Percentiles rank a stretch among this genome's conserved stretches.
phyloP scores from a whole-genome alignment of 83 land plant species.

The Picea abies region DNA sequence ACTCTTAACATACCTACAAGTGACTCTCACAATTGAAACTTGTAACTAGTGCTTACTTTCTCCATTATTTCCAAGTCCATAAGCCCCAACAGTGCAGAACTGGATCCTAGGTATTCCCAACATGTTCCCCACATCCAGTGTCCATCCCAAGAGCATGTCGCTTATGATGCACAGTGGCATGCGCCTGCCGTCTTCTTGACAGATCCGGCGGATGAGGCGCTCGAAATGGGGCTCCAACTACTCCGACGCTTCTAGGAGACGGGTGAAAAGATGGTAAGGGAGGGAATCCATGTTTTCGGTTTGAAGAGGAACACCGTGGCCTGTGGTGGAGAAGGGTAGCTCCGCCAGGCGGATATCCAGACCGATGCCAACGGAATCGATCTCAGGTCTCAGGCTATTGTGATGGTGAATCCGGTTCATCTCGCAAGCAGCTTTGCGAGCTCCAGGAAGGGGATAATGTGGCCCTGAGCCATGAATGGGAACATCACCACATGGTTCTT shows the following conservation, averaged over 20 bases:
- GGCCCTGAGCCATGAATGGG: conserved; percentile 45
- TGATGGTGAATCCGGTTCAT: conserved; percentile 17
- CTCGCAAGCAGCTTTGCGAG: conserved; percentile 21
- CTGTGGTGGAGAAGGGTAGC: conserved; percentile 20
- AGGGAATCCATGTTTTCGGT: conserved; percentile 22
- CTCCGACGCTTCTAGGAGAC: not conserved
- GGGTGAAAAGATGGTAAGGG: not conserved
- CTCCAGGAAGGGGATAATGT: conserved; percentile 36
- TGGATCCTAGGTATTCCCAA: conserved; percentile 24
- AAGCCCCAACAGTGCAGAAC: conserved; percentile 16
- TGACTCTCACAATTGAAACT: too few species aligned
- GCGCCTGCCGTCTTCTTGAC: not conserved
- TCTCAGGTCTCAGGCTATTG: conserved; percentile 19
- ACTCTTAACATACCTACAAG: too few species aligned
- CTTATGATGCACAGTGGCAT: conserved; percentile 25
- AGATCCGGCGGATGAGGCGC: conserved; percentile 9
- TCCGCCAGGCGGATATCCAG: conserved; percentile 12
- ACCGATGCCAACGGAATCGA: not conserved
- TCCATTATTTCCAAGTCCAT: conserved; percentile 5
- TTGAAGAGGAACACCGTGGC: conserved; percentile 23
- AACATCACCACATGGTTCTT: conserved; percentile 23
- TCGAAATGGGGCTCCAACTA: conserved; percentile 4
- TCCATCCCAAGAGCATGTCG: conserved; percentile 41
- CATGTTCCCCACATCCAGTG: conserved; percentile 25
- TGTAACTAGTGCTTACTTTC: too few species aligned